These are phyloP conservation scores for Pouteria glomerata DNA, from an alignment of 148 eudicot species.

Conservation along the genomic window DNA sequence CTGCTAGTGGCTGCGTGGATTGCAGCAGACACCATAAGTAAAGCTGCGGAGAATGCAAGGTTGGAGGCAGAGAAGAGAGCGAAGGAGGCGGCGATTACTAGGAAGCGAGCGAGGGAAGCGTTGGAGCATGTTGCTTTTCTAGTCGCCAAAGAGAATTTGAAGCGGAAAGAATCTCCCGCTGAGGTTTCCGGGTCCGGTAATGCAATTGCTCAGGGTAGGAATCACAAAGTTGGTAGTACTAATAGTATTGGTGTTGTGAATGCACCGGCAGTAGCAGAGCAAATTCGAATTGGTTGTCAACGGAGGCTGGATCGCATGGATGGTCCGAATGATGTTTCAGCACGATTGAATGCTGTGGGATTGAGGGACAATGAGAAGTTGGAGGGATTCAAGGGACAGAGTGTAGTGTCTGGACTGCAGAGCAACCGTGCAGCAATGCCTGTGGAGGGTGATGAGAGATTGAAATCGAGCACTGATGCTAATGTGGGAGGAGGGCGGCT, in stretches of 20 bases:
- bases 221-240: too few species aligned
- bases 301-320: slow-evolving; percentile 21
- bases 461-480: neutral
- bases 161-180: slow-evolving; percentile 13
- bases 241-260: too few species aligned
- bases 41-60: slow-evolving; percentile 41
- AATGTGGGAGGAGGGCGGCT: neutral
- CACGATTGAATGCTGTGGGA: slow-evolving; percentile 39
- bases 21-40: slow-evolving; percentile 47
- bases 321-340: slow-evolving; percentile 31
- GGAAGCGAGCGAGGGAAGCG: slow-evolving; percentile 68
- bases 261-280: neutral
- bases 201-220: slow-evolving; percentile 4
- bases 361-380: slow-evolving; percentile 39
- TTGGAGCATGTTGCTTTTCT: slow-evolving; percentile 45
- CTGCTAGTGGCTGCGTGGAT: slow-evolving; percentile 66
- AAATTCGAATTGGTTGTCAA: slow-evolving; percentile 7
- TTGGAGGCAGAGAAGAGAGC: slow-evolving; percentile 63
- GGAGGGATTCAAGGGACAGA: slow-evolving; percentile 6
- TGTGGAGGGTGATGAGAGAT: slow-evolving; percentile 17
- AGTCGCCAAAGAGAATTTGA: slow-evolving; percentile 21
- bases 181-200: slow-evolving; percentile 10
- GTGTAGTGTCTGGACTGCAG: neutral
- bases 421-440: slow-evolving; percentile 17
- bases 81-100: slow-evolving; percentile 59